Conservation (phyloP, 2,329 filamentous ascomycete species). For the Cladosporium sp. region DNA sequence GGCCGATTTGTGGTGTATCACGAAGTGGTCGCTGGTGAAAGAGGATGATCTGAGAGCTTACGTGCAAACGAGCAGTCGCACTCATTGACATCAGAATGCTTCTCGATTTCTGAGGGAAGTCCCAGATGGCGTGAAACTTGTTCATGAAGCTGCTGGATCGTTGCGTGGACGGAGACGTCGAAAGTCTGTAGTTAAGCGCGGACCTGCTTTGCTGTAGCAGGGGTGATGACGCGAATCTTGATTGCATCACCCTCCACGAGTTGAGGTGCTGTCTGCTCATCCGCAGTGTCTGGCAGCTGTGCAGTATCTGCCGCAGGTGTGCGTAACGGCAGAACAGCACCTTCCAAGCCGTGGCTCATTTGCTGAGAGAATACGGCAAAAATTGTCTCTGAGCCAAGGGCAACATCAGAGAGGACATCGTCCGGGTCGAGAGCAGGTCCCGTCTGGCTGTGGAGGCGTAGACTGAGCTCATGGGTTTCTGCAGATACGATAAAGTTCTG, state of each 20-base stretch:
- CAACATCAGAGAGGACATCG: slow-evolving; percentile 26
- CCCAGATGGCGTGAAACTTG: slow-evolving; percentile 22
- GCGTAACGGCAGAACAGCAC: neutral
- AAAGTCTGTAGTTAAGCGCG: slow-evolving; percentile 14
- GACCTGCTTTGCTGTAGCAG: slow-evolving; percentile 19
- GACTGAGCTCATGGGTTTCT: slow-evolving; percentile 18
- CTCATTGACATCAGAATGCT: slow-evolving; percentile 14
- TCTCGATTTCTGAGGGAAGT: neutral
- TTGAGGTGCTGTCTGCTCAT: neutral
- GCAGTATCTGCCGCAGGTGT: neutral
- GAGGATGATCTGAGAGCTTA: slow-evolving; percentile 20
- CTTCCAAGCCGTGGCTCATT: neutral
- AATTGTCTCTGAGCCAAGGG: slow-evolving; percentile 22
- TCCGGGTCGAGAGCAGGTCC: slow-evolving; percentile 27
- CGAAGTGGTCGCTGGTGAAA: slow-evolving; percentile 15
- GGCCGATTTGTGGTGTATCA: slow-evolving; percentile 21
- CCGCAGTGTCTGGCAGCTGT: neutral
- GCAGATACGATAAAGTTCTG: slow-evolving; percentile 16
- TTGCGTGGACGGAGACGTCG: slow-evolving; percentile 18
- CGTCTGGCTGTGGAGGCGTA: slow-evolving; percentile 23
- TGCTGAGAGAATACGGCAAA: slow-evolving; percentile 20
- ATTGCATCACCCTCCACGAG: slow-evolving; percentile 15
- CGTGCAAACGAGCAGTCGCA: slow-evolving; percentile 29
- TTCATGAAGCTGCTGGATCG: slow-evolving; percentile 24
- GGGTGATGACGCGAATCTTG: slow-evolving; percentile 27